Evolutionary conservation across 208 protist genomes (phyloP).

Genomic region (Sergeia podlipaevii): DNA sequence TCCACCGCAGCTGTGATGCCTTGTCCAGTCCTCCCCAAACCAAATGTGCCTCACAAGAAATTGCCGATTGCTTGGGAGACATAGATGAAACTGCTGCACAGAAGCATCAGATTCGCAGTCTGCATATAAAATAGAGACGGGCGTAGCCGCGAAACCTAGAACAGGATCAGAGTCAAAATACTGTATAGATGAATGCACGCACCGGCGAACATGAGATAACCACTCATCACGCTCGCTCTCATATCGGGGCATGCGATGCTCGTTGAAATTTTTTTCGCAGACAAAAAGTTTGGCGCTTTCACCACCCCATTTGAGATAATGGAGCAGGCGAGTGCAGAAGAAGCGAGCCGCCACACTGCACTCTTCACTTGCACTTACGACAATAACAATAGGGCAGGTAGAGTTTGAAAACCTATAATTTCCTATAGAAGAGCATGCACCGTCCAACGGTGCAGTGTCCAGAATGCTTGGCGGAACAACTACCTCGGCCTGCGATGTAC

Average conservation of each 20-base stretch:
- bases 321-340: conserved; percentile 57
- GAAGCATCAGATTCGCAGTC: conserved; percentile 42
- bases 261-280: conserved; percentile 19
- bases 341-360: conserved; percentile 58
- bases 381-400: conserved; percentile 43
- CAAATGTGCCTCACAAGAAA: conserved; percentile 56
- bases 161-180: conserved; percentile 46
- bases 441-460: neutral
- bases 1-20: conserved; percentile 3
- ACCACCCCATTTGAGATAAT: conserved; percentile 61
- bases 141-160: conserved; percentile 49
- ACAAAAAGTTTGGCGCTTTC: conserved; percentile 59
- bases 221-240: conserved; percentile 27
- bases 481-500: conserved; percentile 14
- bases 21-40: conserved; percentile 63
- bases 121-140: conserved; percentile 46
- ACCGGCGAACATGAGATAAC: conserved; percentile 22
- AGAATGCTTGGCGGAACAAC: conserved; percentile 20
- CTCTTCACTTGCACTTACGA: conserved; percentile 45
- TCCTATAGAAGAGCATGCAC: conserved; percentile 1
- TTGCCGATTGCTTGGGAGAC: conserved; percentile 26
- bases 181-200: conserved; percentile 25
- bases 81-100: conserved; percentile 23
- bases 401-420: conserved; percentile 30
- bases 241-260: conserved; percentile 27